Percentiles rank a stretch among this genome's conserved stretches.
phyloP scores from a whole-genome alignment of 2,329 filamentous ascomycete genomes.

The Helotiales sp. region DNA sequence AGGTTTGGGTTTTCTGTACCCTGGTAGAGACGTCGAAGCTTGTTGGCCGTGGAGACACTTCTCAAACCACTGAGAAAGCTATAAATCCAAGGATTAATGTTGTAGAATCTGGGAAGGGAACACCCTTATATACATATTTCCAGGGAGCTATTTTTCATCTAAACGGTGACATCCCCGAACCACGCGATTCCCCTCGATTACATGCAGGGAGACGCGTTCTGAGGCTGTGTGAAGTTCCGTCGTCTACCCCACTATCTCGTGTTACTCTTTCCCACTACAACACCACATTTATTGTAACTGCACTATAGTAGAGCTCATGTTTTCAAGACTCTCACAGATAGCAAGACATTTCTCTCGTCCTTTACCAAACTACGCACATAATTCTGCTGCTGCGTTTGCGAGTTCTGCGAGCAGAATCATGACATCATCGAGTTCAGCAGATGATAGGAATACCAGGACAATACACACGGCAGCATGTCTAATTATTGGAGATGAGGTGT shows the following conservation, averaged over 20 bases:
- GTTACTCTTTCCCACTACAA: neutral
- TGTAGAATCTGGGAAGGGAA: neutral
- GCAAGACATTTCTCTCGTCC: slow-evolving; percentile 69
- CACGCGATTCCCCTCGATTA: neutral
- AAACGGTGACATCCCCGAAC: neutral
- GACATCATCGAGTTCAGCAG: slow-evolving; percentile 48
- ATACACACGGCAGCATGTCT: slow-evolving; percentile 90
- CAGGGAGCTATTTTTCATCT: neutral
- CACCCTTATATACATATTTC: neutral
- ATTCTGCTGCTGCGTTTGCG: slow-evolving; percentile 25
- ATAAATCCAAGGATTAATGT: neutral
- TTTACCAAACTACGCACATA: slow-evolving; percentile 55
- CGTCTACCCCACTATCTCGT: slow-evolving; percentile 1
- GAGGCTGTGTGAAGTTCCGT: neutral
- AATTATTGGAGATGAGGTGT: slow-evolving; percentile 95
- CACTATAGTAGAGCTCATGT: slow-evolving; percentile 53
- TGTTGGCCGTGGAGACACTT: neutral
- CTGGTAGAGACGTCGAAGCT: neutral
- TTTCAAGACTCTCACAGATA: slow-evolving; percentile 72
- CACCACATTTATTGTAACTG: neutral
- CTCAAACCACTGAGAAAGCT: neutral
- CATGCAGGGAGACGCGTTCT: neutral
- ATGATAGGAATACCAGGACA: slow-evolving; percentile 59
- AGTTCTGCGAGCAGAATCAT: slow-evolving; percentile 38
- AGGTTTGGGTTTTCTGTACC: neutral